Percentiles rank a stretch among this genome's conserved stretches.
Evolutionary conservation across 257 asterid genomes (phyloP).

Genomic region (Capsicum chinense): DNA sequence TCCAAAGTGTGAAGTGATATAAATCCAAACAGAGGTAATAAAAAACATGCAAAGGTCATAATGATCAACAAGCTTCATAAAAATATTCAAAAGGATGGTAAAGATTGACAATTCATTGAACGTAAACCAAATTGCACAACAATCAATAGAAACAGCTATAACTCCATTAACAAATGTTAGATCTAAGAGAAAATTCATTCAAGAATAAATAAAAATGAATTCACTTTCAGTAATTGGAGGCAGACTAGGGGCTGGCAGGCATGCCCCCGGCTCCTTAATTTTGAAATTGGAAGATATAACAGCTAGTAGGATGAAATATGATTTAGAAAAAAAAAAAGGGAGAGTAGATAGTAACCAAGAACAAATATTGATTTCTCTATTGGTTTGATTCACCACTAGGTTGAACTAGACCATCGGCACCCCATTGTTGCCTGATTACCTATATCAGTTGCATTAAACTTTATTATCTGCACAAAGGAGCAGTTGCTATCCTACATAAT

Average conservation of each 20-base stretch:
- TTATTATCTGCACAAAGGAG: conserved; percentile 12
- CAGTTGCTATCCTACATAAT: not conserved
- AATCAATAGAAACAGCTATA: not conserved
- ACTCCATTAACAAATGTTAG: not conserved
- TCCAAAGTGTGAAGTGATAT: not conserved
- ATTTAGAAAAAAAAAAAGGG: not conserved
- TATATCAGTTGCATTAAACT: not conserved
- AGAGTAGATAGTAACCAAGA: not conserved
- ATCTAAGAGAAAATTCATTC: not conserved
- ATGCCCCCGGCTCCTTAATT: not conserved
- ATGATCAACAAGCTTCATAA: not conserved
- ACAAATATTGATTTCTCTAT: conserved; percentile 17
- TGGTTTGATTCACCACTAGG: not conserved
- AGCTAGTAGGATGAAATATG: conserved; percentile 19
- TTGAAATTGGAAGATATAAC: not conserved
- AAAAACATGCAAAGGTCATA: not conserved
- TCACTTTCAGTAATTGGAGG: not conserved
- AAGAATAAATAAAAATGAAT: not conserved
- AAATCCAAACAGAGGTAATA: not conserved
- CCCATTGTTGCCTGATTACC: not conserved
- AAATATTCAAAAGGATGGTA: not conserved
- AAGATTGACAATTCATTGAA: conserved; percentile 7
- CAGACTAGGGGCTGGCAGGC: not conserved
- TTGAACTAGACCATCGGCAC: not conserved
- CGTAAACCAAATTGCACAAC: too few relatives aligned